A percentile compares a stretch with the other conserved stretches of the same genome.
Evolutionary conservation across 768 basidiomycete species (phyloP).

Genomic region (Russula ochroleuca): DNA sequence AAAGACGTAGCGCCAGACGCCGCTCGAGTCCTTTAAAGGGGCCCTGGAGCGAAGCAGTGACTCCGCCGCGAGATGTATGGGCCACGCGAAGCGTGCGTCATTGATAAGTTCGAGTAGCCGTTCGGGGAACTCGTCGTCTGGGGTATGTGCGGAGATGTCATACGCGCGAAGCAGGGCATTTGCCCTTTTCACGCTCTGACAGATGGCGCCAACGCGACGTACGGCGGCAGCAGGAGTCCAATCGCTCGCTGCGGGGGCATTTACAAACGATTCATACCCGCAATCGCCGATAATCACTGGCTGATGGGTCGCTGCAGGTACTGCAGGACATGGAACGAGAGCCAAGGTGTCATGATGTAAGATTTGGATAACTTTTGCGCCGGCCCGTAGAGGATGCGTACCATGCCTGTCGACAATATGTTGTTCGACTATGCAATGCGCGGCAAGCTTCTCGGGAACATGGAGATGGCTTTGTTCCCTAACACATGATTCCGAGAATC

Average conservation of each 20-base stretch:
- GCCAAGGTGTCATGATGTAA: constrained; percentile 22
- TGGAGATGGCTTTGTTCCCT: constrained; percentile 35
- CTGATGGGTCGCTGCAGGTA: constrained; percentile 41
- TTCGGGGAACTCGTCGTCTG: constrained; percentile 62
- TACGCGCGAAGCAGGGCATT: constrained; percentile 62
- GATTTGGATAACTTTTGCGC: constrained; percentile 21
- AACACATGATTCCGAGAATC: constrained; percentile 50
- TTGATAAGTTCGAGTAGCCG: constrained; percentile 69
- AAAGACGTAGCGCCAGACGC: constrained; percentile 79
- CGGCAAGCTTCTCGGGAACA: constrained; percentile 33
- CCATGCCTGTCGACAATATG: constrained; percentile 21
- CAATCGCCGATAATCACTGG: constrained; percentile 76
- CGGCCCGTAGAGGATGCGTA: constrained; percentile 22
- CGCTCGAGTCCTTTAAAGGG: constrained; percentile 33
- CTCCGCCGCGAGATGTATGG: constrained; percentile 59
- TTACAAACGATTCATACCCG: constrained; percentile 57
- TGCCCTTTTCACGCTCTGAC: constrained; percentile 62
- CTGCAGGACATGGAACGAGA: constrained; percentile 19
- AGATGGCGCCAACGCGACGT: constrained; percentile 68
- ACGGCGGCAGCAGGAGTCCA: constrained; percentile 62
- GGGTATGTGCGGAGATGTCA: constrained; percentile 59
- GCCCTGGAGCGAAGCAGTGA: constrained; percentile 5
- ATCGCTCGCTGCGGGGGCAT: constrained; percentile 53
- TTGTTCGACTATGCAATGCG: constrained; percentile 28
- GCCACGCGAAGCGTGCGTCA: constrained; percentile 74